These are phyloP conservation scores for Helminthosporium solani DNA, from an alignment of 2,329 filamentous ascomycete species.

Conservation along the genomic window DNA sequence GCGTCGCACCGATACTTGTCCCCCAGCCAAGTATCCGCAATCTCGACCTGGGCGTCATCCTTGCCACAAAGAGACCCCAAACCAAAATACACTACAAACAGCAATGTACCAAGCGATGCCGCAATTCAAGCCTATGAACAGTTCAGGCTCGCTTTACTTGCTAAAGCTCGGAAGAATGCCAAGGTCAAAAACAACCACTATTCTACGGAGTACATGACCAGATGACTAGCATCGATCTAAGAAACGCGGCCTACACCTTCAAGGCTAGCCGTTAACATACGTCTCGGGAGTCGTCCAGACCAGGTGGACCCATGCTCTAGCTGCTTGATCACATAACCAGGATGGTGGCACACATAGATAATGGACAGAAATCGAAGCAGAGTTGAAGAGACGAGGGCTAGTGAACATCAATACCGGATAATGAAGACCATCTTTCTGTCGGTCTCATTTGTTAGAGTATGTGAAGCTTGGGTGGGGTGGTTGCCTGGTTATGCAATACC, in stretches of 20 bases:
- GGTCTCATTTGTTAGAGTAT: no score
- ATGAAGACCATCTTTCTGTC: no score
- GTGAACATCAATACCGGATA: no score
- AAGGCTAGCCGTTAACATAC: neutral
- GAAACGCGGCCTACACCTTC: neutral
- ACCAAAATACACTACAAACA: constrained; percentile 13
- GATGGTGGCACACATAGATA: no score
- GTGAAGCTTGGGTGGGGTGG: no score
- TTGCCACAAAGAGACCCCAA: constrained; percentile 22
- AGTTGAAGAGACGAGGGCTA: no score
- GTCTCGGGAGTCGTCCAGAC: no score
- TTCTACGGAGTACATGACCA: no score
- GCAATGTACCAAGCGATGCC: constrained; percentile 23
- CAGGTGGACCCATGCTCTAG: no score
- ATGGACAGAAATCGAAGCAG: no score
- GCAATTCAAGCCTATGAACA: constrained; percentile 38
- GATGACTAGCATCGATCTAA: neutral
- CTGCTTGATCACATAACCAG: no score
- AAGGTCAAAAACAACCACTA: neutral
- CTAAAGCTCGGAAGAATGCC: constrained; percentile 31
- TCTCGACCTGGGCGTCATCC: constrained; percentile 35
- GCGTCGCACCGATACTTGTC: constrained; percentile 30
- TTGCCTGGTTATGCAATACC: no score
- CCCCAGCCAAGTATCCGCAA: constrained; percentile 28
- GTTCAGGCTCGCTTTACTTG: constrained; percentile 35